Conservation (phyloP, 306 rosid species). For the Dalbergia cultrata region DNA sequence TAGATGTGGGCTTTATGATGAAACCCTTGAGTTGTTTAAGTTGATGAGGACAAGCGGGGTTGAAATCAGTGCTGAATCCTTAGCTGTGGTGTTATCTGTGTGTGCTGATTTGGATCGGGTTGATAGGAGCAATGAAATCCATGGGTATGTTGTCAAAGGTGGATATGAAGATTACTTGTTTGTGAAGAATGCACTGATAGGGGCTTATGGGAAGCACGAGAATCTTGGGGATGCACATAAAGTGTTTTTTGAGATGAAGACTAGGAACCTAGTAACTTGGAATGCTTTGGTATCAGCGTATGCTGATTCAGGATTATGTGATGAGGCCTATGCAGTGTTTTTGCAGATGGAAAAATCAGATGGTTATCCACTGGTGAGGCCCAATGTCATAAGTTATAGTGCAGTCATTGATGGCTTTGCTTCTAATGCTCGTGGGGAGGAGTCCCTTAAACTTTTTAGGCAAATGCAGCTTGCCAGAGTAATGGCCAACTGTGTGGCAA, state of each 20-base stretch:
- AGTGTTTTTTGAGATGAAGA: conserved; percentile 62
- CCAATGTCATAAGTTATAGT: conserved; percentile 90
- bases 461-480: conserved; percentile 76
- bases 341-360: conserved; percentile 57
- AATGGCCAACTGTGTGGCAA: conserved; percentile 67
- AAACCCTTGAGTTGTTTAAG: conserved; percentile 65
- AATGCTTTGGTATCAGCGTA: conserved; percentile 80
- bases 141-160: conserved; percentile 72
- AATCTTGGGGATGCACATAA: conserved; percentile 60
- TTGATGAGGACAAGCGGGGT: conserved; percentile 58
- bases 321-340: conserved; percentile 70
- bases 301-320: conserved; percentile 79
- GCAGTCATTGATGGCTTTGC: conserved; percentile 77
- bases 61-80: conserved; percentile 71
- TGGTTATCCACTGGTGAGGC: conserved; percentile 52
- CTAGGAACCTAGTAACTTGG: conserved; percentile 80
- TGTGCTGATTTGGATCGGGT: conserved; percentile 69
- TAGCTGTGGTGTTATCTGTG: conserved; percentile 80
- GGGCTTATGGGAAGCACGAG: conserved; percentile 73
- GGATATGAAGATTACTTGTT: conserved; percentile 81
- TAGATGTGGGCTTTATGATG: conserved; percentile 64
- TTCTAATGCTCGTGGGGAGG: conserved; percentile 59
- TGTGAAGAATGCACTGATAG: conserved; percentile 73
- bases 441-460: conserved; percentile 75
- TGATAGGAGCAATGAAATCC: conserved; percentile 66